Evolutionary conservation across 1,284 basidiomycete genomes (phyloP).

Genomic region (Afroboletus lepidellus): DNA sequence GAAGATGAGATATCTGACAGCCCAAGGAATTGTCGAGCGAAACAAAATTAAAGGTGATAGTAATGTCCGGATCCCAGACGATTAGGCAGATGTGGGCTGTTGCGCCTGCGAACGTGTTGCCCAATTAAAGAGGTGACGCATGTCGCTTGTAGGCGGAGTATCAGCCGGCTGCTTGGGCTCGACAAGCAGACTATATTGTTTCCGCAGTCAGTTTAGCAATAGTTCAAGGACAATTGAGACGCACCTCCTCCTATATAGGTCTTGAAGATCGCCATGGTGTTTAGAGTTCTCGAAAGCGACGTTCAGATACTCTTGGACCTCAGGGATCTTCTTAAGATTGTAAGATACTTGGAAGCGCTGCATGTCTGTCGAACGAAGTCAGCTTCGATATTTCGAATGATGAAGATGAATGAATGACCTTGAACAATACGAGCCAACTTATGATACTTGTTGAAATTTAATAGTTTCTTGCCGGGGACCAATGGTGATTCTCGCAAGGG

Average conservation of each 20-base stretch:
- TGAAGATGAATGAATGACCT: constrained; percentile 45
- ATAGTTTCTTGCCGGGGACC: constrained; percentile 74
- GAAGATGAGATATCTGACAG: constrained; percentile 25
- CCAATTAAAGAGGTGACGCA: constrained; percentile 77
- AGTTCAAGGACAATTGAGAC: constrained; percentile 17
- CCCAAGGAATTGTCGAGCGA: constrained; percentile 25
- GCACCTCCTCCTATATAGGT: constrained; percentile 78
- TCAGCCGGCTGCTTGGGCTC: constrained; percentile 79
- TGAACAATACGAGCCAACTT: constrained; percentile 87
- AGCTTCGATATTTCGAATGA: background rate
- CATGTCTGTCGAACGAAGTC: constrained; percentile 61
- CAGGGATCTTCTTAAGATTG: constrained; percentile 78
- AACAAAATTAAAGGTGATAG: constrained; percentile 15
- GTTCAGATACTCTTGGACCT: constrained; percentile 78
- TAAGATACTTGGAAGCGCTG: constrained; percentile 91
- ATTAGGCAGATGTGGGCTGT: constrained; percentile 34
- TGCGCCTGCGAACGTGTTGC: constrained; percentile 53
- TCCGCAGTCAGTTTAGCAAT: constrained; percentile 3
- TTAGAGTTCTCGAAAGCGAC: constrained; percentile 70
- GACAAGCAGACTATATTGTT: constrained; percentile 58
- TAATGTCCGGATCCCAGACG: constrained; percentile 16
- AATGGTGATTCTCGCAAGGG: constrained; percentile 79
- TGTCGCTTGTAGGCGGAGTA: constrained; percentile 59
- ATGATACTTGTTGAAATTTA: constrained; percentile 96
- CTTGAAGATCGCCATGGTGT: constrained; percentile 74